A percentile compares a stretch with the other conserved stretches of the same genome.
phyloP scores from a whole-genome alignment of 169 alveolate species.

The Plasmodium inui region DNA sequence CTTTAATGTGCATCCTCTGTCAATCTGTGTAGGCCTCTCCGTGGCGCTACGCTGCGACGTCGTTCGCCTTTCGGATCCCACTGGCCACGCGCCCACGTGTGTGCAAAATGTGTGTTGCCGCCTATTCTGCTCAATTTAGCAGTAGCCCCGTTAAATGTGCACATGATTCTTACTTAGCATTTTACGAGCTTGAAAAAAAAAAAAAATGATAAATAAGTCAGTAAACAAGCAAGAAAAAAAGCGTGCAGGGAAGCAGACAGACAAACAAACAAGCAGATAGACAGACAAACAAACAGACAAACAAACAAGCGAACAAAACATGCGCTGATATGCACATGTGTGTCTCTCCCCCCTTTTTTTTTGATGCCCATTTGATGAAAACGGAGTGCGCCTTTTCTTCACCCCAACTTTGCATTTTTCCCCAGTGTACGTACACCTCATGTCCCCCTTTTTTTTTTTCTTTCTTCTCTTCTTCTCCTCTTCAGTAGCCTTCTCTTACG shows the following conservation, averaged over 20 bases:
- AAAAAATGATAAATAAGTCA: not conserved
- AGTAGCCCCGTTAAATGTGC: not conserved
- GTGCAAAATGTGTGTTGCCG: not conserved
- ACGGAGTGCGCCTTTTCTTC: not conserved
- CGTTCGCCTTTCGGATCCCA: not conserved
- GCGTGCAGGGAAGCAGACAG: not conserved
- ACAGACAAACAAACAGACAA: not conserved
- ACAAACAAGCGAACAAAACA: not conserved
- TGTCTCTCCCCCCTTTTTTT: not conserved
- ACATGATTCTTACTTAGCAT: not conserved
- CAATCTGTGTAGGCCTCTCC: not conserved
- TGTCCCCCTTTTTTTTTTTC: not conserved
- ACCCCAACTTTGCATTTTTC: not conserved
- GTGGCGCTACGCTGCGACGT: not conserved
- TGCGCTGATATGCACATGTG: not conserved
- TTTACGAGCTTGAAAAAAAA: not conserved
- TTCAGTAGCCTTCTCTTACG: not conserved
- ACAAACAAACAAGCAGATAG: not conserved
- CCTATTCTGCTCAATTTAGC: not conserved
- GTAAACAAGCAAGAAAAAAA: not conserved
- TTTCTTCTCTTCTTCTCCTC: not conserved
- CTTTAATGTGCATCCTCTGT: not conserved
- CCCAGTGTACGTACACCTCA: slow-evolving; percentile 18
- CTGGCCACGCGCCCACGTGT: not conserved
- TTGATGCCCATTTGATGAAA: not conserved